Conservation (phyloP, 2,329 filamentous ascomycete species). For the Dothideomycetes sp. region DNA sequence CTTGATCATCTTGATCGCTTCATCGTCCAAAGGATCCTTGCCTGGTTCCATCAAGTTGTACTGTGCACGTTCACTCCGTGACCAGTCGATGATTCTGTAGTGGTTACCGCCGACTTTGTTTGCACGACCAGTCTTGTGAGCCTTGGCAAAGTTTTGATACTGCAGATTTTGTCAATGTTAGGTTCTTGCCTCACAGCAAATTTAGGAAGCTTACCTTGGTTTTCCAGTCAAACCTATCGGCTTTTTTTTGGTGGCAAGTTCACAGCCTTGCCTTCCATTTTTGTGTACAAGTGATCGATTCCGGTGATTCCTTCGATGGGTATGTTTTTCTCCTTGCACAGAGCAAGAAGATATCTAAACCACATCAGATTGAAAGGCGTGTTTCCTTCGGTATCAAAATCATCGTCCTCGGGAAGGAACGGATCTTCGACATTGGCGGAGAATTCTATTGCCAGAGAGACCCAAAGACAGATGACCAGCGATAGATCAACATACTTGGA, state of each 20-base stretch:
- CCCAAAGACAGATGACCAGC: background rate
- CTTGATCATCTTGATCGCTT: background rate
- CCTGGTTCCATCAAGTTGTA: constrained; percentile 1
- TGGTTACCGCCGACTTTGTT: background rate
- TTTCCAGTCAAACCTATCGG: constrained; percentile 5
- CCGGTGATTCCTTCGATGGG: constrained; percentile 1
- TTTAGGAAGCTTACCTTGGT: background rate
- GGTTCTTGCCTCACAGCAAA: background rate
- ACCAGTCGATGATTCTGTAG: background rate
- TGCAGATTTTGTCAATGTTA: background rate
- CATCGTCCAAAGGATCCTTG: background rate
- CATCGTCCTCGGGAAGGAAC: background rate
- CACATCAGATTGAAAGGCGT: background rate
- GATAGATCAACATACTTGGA: constrained; percentile 6
- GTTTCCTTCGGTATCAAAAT: background rate
- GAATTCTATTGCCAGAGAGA: background rate
- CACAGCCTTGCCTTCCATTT: constrained; percentile 4
- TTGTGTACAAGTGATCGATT: background rate
- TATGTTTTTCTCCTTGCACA: background rate
- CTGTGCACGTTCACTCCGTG: background rate
- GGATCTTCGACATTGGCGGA: background rate
- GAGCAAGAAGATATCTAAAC: constrained; percentile 5
- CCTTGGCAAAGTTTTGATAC: background rate
- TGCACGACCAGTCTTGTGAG: background rate
- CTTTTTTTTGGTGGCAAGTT: constrained; percentile 2